phyloP scores from a whole-genome alignment of 2,329 filamentous ascomycete genomes.

The Penicillium brevicompactum region DNA sequence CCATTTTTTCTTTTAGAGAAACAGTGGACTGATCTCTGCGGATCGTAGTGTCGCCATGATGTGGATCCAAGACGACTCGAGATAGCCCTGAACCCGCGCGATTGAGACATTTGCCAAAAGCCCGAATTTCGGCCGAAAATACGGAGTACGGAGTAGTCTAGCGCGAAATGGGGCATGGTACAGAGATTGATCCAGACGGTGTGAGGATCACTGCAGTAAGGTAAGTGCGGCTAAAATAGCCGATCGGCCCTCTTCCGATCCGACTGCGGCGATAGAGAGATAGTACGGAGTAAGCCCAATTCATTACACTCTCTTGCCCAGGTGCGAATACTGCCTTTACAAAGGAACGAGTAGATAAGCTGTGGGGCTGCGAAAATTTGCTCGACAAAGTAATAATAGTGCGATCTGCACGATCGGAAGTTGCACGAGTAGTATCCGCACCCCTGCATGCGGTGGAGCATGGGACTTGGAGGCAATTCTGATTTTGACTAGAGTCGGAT shows the following conservation, averaged over 20 bases:
- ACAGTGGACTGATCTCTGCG: too few species aligned
- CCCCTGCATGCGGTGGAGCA: constrained; percentile 26
- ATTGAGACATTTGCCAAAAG: too few species aligned
- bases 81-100: too few species aligned
- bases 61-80: too few species aligned
- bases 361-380: constrained; percentile 12
- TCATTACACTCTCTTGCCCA: too few species aligned
- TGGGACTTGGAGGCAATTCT: constrained; percentile 23
- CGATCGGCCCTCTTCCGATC: constrained; percentile 15
- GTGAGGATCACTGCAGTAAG: constrained; percentile 55
- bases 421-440: constrained; percentile 24
- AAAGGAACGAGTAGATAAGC: constrained; percentile 4
- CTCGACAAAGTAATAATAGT: constrained; percentile 14
- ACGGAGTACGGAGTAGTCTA: too few species aligned
- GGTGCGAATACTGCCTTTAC: not conserved
- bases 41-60: too few species aligned
- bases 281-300: too few species aligned
- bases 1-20: too few species aligned
- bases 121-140: too few species aligned
- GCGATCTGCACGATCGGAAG: constrained; percentile 13
- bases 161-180: too few species aligned
- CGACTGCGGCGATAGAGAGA: constrained; percentile 6
- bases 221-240: constrained; percentile 64
- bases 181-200: constrained; percentile 43
- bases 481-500: constrained; percentile 24